A percentile compares a stretch with the other conserved stretches of the same genome.
phyloP scores from a whole-genome alignment of 495 filamentous ascomycete species.

The Annulohypoxylon bovei region DNA sequence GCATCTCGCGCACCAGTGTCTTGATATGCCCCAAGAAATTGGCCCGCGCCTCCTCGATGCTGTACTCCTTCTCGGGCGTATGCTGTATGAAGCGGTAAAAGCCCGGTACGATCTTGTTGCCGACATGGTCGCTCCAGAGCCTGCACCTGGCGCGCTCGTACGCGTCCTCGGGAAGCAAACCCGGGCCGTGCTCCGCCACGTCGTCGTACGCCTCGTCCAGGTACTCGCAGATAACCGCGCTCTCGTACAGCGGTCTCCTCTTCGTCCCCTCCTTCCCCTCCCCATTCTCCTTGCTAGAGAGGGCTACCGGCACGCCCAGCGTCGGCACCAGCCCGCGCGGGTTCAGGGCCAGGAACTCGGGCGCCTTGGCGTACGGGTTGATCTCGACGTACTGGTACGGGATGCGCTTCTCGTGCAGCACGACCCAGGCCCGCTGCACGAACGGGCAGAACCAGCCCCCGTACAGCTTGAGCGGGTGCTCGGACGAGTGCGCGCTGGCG shows the following conservation, averaged over 20 bases:
- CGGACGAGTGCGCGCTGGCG: slow-evolving; percentile 46
- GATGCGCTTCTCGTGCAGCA: slow-evolving; percentile 74
- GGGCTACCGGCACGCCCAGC: slow-evolving; percentile 49
- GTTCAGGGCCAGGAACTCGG: slow-evolving; percentile 71
- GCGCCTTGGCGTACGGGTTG: slow-evolving; percentile 75
- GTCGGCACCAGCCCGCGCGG: slow-evolving; percentile 77
- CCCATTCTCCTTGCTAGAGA: neutral
- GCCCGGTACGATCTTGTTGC: slow-evolving; percentile 67
- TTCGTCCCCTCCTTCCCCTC: slow-evolving; percentile 41
- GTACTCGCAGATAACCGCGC: slow-evolving; percentile 73
- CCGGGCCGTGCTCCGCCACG: slow-evolving; percentile 41
- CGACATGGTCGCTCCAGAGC: slow-evolving; percentile 76
- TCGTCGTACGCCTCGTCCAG: slow-evolving; percentile 70
- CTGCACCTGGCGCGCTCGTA: slow-evolving; percentile 68
- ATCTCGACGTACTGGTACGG: slow-evolving; percentile 78
- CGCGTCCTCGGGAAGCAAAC: slow-evolving; percentile 63
- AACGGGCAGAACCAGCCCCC: slow-evolving; percentile 65
- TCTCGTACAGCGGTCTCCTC: slow-evolving; percentile 71
- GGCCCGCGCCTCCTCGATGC: slow-evolving; percentile 52
- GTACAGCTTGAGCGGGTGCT: slow-evolving; percentile 58
- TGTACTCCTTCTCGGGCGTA: slow-evolving; percentile 60
- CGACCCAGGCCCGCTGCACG: slow-evolving; percentile 73
- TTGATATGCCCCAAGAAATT: slow-evolving; percentile 63
- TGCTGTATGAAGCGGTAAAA: slow-evolving; percentile 74
- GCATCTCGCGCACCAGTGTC: slow-evolving; percentile 68